These are phyloP conservation scores for Geotrichum klebahnii DNA, from an alignment of 1,139 yeast genomes.

Conservation along the genomic window DNA sequence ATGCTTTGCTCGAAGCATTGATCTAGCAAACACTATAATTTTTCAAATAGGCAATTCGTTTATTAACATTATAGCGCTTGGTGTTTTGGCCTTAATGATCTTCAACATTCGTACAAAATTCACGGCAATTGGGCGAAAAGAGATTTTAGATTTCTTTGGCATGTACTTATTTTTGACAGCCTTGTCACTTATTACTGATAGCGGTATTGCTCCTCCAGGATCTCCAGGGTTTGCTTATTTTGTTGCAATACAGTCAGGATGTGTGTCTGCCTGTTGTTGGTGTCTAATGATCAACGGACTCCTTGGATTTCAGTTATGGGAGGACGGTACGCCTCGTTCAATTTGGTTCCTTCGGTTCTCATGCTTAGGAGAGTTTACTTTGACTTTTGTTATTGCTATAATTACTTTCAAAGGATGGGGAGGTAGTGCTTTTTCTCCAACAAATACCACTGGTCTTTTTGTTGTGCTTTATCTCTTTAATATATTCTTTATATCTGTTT, in stretches of 20 bases:
- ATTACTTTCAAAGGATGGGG: slow-evolving; percentile 17
- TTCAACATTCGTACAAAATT: slow-evolving; percentile 76
- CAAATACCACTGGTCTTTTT: slow-evolving; percentile 61
- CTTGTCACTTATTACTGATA: slow-evolving; percentile 71
- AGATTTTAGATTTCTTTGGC: slow-evolving; percentile 73
- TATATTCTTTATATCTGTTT: slow-evolving; percentile 59
- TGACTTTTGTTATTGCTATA: slow-evolving; percentile 52
- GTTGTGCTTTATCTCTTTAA: slow-evolving; percentile 66
- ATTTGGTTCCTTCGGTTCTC: slow-evolving; percentile 54
- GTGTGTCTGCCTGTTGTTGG: slow-evolving; percentile 64
- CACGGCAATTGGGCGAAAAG: slow-evolving; percentile 90
- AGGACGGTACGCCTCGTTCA: slow-evolving; percentile 65
- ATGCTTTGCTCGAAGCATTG: slow-evolving; percentile 84
- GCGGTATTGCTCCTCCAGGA: slow-evolving; percentile 90
- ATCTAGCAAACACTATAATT: slow-evolving; percentile 83
- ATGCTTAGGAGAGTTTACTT: slow-evolving; percentile 51
- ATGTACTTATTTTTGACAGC: slow-evolving; percentile 55
- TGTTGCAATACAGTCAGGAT: slow-evolving; percentile 77
- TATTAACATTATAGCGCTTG: slow-evolving; percentile 70
- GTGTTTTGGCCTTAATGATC: slow-evolving; percentile 63
- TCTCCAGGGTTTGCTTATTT: slow-evolving; percentile 70
- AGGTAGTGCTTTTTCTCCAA: slow-evolving; percentile 38
- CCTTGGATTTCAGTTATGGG: slow-evolving; percentile 86
- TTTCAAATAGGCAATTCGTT: slow-evolving; percentile 89
- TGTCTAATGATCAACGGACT: slow-evolving; percentile 70